These are phyloP conservation scores for Penicillium sp. DNA, from an alignment of 2,329 filamentous ascomycete genomes.

Conservation along the genomic window DNA sequence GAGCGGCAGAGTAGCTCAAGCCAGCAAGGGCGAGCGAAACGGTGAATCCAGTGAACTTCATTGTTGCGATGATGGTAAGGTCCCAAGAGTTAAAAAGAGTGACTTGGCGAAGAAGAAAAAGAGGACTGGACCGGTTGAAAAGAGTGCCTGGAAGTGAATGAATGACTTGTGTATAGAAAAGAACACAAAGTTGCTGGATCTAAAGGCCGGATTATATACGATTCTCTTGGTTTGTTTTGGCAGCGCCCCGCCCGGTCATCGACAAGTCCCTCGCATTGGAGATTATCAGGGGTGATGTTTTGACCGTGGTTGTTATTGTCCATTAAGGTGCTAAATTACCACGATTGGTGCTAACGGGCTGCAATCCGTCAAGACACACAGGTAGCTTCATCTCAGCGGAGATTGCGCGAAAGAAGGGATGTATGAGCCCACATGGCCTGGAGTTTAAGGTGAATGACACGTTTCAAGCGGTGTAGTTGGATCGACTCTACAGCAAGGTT, in stretches of 20 bases:
- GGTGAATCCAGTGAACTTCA: slow-evolving; percentile 39
- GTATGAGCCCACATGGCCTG: slow-evolving; percentile 14
- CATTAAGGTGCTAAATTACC: background rate
- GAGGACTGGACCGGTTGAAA: slow-evolving; percentile 3
- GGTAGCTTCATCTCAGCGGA: slow-evolving; percentile 2
- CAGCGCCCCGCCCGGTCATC: slow-evolving; percentile 12
- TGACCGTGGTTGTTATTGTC: slow-evolving; percentile 2
- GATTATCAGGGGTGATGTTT: slow-evolving; percentile 15
- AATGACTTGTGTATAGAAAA: slow-evolving; percentile 20
- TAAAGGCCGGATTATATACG: slow-evolving; percentile 25
- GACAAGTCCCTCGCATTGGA: slow-evolving; percentile 17
- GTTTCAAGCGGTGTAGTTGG: background rate
- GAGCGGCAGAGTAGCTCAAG: slow-evolving; percentile 29
- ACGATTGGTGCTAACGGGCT: slow-evolving; percentile 11
- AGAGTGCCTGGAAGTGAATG: slow-evolving; percentile 25
- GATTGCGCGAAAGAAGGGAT: slow-evolving; percentile 12
- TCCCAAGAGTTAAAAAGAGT: slow-evolving; percentile 21
- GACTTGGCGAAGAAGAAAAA: slow-evolving; percentile 14
- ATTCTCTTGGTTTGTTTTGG: slow-evolving; percentile 9
- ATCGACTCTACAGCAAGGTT: background rate
- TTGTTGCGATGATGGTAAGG: slow-evolving; percentile 19
- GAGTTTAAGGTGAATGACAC: slow-evolving; percentile 6
- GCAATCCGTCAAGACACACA: slow-evolving; percentile 2
- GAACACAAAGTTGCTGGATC: background rate
- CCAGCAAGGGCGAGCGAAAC: slow-evolving; percentile 33